A percentile compares a stretch with the other conserved stretches of the same genome.
phyloP scores from a whole-genome alignment of 1,139 yeast genomes.

The Yamadazyma dendronema region DNA sequence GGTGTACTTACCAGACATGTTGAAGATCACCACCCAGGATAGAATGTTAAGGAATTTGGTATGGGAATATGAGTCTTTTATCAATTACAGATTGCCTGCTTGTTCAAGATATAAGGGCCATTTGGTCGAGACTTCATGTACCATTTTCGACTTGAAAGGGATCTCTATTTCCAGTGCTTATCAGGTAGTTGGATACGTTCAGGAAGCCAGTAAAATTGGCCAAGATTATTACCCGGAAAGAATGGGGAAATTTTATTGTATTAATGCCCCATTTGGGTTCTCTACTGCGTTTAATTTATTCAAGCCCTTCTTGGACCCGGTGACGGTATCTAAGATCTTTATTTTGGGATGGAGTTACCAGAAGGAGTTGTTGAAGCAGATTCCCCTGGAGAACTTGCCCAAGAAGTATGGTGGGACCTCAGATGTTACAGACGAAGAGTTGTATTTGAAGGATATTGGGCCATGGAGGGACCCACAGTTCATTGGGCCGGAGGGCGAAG shows the following conservation, averaged over 20 bases:
- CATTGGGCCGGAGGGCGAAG: constrained; percentile 86
- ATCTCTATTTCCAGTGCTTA: constrained; percentile 81
- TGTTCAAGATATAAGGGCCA: constrained; percentile 80
- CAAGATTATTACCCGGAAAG: constrained; percentile 99
- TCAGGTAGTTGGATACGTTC: constrained; percentile 82
- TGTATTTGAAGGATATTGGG: constrained; percentile 86
- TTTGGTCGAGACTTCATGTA: constrained; percentile 92
- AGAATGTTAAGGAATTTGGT: constrained; percentile 94
- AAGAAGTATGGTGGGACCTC: constrained; percentile 85
- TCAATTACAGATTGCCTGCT: constrained; percentile 83
- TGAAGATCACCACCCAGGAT: constrained; percentile 90
- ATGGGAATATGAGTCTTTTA: constrained; percentile 96
- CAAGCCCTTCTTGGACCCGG: constrained; percentile 95
- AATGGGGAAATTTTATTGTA: constrained; percentile 95
- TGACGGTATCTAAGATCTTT: constrained; percentile 91
- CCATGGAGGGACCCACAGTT: constrained; percentile 93
- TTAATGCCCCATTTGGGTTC: constrained; percentile 97
- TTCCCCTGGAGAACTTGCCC: constrained; percentile 92
- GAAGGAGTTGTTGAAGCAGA: constrained; percentile 83
- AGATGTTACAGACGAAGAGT: constrained; percentile 67
- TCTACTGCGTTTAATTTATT: constrained; percentile 88
- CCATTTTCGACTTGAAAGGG: constrained; percentile 92
- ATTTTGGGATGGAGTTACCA: constrained; percentile 78
- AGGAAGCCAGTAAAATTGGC: constrained; percentile 90
- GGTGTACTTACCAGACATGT: constrained; percentile 87